Evolutionary conservation across 2,329 filamentous ascomycete genomes (phyloP).

Genomic region (Penicillium hordei): DNA sequence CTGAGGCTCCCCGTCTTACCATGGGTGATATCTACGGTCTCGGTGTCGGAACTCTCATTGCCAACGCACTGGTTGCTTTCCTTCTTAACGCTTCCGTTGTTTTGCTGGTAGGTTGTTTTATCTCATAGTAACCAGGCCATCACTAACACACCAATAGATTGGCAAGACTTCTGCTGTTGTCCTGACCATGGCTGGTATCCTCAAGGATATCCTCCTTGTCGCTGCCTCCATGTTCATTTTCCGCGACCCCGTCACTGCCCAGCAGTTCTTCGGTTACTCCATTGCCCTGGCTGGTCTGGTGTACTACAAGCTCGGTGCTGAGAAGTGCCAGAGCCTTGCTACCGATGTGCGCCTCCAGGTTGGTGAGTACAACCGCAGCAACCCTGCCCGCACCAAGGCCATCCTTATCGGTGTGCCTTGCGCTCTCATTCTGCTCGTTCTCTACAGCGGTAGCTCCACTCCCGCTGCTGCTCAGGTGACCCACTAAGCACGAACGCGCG

Average conservation of each 20-base stretch:
- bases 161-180: slow-evolving; percentile 81
- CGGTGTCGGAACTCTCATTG: slow-evolving; percentile 63
- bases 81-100: slow-evolving; percentile 77
- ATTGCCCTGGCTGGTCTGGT: slow-evolving; percentile 64
- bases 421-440: slow-evolving; percentile 20
- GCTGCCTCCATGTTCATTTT: slow-evolving; percentile 72
- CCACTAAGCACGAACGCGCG: slow-evolving; percentile 13
- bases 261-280: slow-evolving; percentile 73
- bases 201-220: slow-evolving; percentile 81
- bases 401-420: slow-evolving; percentile 19
- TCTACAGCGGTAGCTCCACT: slow-evolving; percentile 24
- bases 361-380: slow-evolving; percentile 28
- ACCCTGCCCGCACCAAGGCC: slow-evolving; percentile 25
- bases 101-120: slow-evolving; percentile 52
- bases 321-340: slow-evolving; percentile 54
- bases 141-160: slow-evolving; percentile 48
- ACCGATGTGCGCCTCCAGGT: slow-evolving; percentile 43
- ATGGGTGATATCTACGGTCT: slow-evolving; percentile 70
- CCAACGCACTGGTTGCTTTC: slow-evolving; percentile 74
- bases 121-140: neutral
- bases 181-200: slow-evolving; percentile 76
- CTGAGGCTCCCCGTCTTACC: slow-evolving; percentile 65
- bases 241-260: slow-evolving; percentile 64
- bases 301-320: slow-evolving; percentile 64
- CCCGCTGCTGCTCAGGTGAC: slow-evolving; percentile 14